Percentiles rank a stretch among this genome's conserved stretches.
Evolutionary conservation across 2,329 filamentous ascomycete genomes (phyloP).

Genomic region (Fusarium albidum): DNA sequence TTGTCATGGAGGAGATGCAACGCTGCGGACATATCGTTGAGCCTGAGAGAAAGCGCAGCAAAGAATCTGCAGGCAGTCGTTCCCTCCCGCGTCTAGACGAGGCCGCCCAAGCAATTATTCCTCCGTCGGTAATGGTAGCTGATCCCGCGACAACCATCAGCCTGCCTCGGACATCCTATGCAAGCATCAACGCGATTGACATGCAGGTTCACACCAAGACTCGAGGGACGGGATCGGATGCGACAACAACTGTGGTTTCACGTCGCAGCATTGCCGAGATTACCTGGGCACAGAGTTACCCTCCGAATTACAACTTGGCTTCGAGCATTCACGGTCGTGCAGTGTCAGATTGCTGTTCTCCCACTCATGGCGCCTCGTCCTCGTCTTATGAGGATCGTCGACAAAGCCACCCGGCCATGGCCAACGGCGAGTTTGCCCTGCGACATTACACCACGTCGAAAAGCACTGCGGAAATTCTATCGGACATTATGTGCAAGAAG

Average conservation of each 20-base stretch:
- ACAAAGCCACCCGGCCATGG: conserved; percentile 15
- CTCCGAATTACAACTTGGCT: conserved; percentile 2
- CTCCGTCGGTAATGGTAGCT: conserved; percentile 32
- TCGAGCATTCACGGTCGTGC: conserved; percentile 15
- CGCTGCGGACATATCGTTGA: conserved; percentile 4
- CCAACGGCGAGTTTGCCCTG: conserved; percentile 25
- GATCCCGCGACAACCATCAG: conserved; percentile 48
- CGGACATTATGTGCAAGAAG: conserved; percentile 30
- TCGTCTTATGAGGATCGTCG: conserved; percentile 20
- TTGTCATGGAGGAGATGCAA: conserved; percentile 28
- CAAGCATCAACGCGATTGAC: conserved; percentile 34
- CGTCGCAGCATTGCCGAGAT: conserved; percentile 43
- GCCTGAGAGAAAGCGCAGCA: conserved; percentile 8
- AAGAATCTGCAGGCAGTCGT: conserved; percentile 7
- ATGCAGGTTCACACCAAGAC: conserved; percentile 33
- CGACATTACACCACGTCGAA: conserved; percentile 32
- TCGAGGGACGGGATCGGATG: conserved; percentile 24
- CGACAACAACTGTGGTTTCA: conserved; percentile 42
- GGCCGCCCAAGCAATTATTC: conserved; percentile 34
- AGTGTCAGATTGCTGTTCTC: conserved; percentile 34
- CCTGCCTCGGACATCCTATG: conserved; percentile 43
- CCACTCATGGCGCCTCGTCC: conserved; percentile 16
- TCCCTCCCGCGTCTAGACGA: conserved; percentile 33
- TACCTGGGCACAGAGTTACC: conserved; percentile 37
- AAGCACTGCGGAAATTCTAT: conserved; percentile 29